These are phyloP conservation scores for Aspergillus carbonarius DNA, from an alignment of 2,329 filamentous ascomycete species.

Conservation along the genomic window DNA sequence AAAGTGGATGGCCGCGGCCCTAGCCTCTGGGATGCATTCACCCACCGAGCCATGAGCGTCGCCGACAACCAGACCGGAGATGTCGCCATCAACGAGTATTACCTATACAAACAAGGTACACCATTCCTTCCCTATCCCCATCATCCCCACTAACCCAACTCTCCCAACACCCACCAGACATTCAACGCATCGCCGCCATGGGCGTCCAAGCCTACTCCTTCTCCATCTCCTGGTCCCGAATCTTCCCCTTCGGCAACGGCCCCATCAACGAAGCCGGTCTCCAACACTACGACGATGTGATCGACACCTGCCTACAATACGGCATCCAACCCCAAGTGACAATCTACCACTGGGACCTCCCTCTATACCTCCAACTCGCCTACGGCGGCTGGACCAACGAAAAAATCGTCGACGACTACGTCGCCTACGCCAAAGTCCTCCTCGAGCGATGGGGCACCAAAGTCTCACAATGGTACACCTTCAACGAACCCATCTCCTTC, in stretches of 20 bases:
- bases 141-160: slow-evolving; percentile 16
- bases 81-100: slow-evolving; percentile 48
- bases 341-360: slow-evolving; percentile 43
- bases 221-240: slow-evolving; percentile 47
- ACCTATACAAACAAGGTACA: slow-evolving; percentile 46
- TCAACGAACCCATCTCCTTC: slow-evolving; percentile 30
- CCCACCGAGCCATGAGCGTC: slow-evolving; percentile 29
- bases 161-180: neutral
- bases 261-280: slow-evolving; percentile 46
- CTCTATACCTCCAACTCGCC: slow-evolving; percentile 34
- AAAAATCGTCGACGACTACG: neutral
- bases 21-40: slow-evolving; percentile 40
- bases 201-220: slow-evolving; percentile 37
- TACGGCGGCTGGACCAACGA: slow-evolving; percentile 29
- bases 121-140: slow-evolving; percentile 4
- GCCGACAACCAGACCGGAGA: slow-evolving; percentile 45
- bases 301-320: slow-evolving; percentile 40
- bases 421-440: slow-evolving; percentile 29
- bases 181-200: neutral
- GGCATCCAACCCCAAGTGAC: slow-evolving; percentile 44
- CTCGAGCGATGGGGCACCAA: slow-evolving; percentile 32
- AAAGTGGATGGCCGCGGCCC: slow-evolving; percentile 38
- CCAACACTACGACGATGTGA: slow-evolving; percentile 47
- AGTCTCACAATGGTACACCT: slow-evolving; percentile 34
- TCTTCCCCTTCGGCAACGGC: slow-evolving; percentile 46